Evolutionary conservation across 306 rosid genomes (phyloP).

Genomic region (Trifolium repens): DNA sequence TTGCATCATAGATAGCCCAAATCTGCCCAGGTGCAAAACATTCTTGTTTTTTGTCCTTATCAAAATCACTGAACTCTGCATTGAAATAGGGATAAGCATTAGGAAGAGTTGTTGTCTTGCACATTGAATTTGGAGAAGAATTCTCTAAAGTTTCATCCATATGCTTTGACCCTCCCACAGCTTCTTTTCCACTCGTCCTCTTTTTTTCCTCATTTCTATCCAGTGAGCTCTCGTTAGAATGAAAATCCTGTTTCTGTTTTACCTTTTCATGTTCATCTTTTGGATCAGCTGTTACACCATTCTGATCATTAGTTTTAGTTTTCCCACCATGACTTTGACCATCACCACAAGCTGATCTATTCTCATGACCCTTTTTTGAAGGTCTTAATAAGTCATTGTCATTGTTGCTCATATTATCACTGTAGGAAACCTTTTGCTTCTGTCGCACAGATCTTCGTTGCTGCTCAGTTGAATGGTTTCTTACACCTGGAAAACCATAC

Average conservation of each 20-base stretch:
- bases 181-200: conserved; percentile 41
- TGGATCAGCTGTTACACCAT: conserved; percentile 20
- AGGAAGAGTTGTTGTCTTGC: conserved; percentile 32
- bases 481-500: conserved; percentile 51
- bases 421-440: conserved; percentile 64
- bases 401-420: conserved; percentile 54
- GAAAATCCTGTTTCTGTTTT: conserved; percentile 43
- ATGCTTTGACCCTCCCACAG: conserved; percentile 33
- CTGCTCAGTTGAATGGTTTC: conserved; percentile 44
- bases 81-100: conserved; percentile 49
- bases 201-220: conserved; percentile 40
- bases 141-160: conserved; percentile 42
- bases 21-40: conserved; percentile 74
- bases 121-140: conserved; percentile 39
- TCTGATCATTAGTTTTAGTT: conserved; percentile 25
- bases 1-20: conserved; percentile 81
- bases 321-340: conserved; percentile 33
- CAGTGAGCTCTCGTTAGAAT: conserved; percentile 42
- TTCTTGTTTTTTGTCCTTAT: conserved; percentile 50
- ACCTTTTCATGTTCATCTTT: conserved; percentile 42
- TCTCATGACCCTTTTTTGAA: conserved; percentile 43
- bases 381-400: conserved; percentile 26
- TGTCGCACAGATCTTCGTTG: conserved; percentile 69
- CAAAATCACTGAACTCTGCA: conserved; percentile 77
- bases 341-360: conserved; percentile 46